Evolutionary conservation across 1,284 basidiomycete genomes (phyloP).

Genomic region (Erythrobasidium hasegawianum): DNA sequence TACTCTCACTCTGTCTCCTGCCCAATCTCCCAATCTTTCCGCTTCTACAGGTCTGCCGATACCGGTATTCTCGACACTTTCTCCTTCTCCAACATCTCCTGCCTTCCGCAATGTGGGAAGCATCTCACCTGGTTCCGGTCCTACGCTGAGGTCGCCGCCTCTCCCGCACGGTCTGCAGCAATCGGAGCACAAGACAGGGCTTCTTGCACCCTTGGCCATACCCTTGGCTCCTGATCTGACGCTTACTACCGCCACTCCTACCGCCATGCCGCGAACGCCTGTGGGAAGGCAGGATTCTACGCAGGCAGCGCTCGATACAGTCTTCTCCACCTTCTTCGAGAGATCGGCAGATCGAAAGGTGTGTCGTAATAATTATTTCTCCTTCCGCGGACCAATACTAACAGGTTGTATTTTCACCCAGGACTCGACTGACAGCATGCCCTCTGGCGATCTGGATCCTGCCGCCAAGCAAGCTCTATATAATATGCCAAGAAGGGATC

Average conservation of each 20-base stretch:
- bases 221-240: conserved; percentile 27
- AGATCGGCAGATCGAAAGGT: conserved; percentile 12
- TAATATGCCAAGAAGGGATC: conserved; percentile 13
- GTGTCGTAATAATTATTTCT: neutral
- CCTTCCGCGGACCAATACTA: neutral
- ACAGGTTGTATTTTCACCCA: neutral
- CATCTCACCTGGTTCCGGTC: neutral
- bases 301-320: conserved; percentile 33
- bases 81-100: conserved; percentile 22
- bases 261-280: conserved; percentile 27
- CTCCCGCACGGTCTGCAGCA: conserved; percentile 16
- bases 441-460: conserved; percentile 4
- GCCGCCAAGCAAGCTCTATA: conserved; percentile 24
- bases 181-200: conserved; percentile 12
- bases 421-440: conserved; percentile 30
- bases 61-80: conserved; percentile 7
- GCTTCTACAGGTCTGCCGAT: neutral
- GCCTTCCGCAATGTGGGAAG: neutral
- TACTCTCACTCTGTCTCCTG: conserved; percentile 18
- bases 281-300: conserved; percentile 30
- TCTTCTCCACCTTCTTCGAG: conserved; percentile 34
- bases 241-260: conserved; percentile 32
- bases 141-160: conserved; percentile 24
- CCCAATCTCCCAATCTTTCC: conserved; percentile 14
- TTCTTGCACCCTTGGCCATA: conserved; percentile 29